Evolutionary conservation across 225 moss, liverwort and hornwort species (phyloP), one percentile per base, ranked within the genome.

Genomic region (Neckera pumila): DNA sequence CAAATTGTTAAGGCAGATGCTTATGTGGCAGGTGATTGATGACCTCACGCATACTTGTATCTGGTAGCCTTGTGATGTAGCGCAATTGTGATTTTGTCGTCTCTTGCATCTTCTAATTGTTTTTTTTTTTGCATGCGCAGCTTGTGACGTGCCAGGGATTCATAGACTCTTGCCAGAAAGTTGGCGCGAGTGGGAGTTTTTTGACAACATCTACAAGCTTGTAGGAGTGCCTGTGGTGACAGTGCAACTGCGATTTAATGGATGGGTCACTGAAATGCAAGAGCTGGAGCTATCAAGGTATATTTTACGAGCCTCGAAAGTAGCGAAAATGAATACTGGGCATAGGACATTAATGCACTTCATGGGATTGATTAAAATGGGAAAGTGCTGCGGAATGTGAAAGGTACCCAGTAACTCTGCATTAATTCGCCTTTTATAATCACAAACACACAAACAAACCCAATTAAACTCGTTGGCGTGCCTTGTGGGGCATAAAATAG

Each of bases 231-330:
- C 98, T 64, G 98, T 98, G 82, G 93, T 98, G 81, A 98, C 98
- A 17, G 98, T 98, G 83, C 98, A 98, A 86, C 89, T 98, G 94
- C 94, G 97, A 84, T 98, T 97, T 23, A 98, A 98, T 88, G 98
- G 98, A 73, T 97, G 98, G 98, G 95, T 98, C 34, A 98, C 98
- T 60, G 98, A 98, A 93, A 97, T 98, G 98, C 92, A 94, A 87
- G 97, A 98, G 86, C 87, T 98, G 80, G 98, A 98, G 92, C 90
- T 94, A 53, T 93, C 95, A 61, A 95, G 98, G 98, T 98, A 92
- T 51, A 14, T 23, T 64, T 79, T 56, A 65, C 77, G 53, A 54
- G 42, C 33, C 42, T 78, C 40, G 66, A 31, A 65, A 78, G 76
- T 42, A 42, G 40, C 16, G 40, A 56, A 76, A 65, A n/a, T 27